A percentile compares a stretch with the other conserved stretches of the same genome.
phyloP scores from a whole-genome alignment of 768 basidiomycete species.

The Suillus brevipes region DNA sequence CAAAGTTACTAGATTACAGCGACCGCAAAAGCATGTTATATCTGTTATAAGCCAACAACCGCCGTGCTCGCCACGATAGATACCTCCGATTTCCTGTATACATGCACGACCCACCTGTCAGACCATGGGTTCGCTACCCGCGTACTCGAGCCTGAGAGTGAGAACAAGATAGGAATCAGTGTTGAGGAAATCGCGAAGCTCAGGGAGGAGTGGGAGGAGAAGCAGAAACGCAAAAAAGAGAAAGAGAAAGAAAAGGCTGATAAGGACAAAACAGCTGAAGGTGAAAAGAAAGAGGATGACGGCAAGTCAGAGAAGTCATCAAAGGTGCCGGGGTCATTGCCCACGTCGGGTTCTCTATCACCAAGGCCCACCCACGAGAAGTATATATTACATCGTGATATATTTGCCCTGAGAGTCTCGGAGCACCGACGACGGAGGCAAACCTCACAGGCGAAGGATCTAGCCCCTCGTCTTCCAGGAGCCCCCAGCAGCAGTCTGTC shows the following conservation, averaged over 20 bases:
- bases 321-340: constrained; percentile 24
- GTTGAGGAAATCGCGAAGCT: constrained; percentile 77
- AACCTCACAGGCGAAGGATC: constrained; percentile 61
- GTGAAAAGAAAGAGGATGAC: constrained; percentile 39
- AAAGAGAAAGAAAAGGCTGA: constrained; percentile 41
- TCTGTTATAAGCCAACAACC: constrained; percentile 78
- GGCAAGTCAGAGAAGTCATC: constrained; percentile 24
- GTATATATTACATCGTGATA: constrained; percentile 79
- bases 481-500: constrained; percentile 43
- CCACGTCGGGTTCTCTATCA: constrained; percentile 32
- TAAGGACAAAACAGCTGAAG: constrained; percentile 33
- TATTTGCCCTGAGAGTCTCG: constrained; percentile 75
- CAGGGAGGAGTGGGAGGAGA: constrained; percentile 79
- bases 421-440: constrained; percentile 76
- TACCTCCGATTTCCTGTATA: constrained; percentile 84
- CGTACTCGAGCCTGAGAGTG: constrained; percentile 44
- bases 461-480: constrained; percentile 71
- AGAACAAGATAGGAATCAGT: constrained; percentile 36
- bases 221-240: constrained; percentile 60
- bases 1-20: constrained; percentile 58
- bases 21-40: constrained; percentile 74
- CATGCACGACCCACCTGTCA: constrained; percentile 76
- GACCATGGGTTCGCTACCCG: constrained; percentile 75
- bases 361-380: constrained; percentile 60
- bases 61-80: constrained; percentile 85